phyloP scores from a whole-genome alignment of 768 basidiomycete genomes.

The Lanmaoa rubissima region DNA sequence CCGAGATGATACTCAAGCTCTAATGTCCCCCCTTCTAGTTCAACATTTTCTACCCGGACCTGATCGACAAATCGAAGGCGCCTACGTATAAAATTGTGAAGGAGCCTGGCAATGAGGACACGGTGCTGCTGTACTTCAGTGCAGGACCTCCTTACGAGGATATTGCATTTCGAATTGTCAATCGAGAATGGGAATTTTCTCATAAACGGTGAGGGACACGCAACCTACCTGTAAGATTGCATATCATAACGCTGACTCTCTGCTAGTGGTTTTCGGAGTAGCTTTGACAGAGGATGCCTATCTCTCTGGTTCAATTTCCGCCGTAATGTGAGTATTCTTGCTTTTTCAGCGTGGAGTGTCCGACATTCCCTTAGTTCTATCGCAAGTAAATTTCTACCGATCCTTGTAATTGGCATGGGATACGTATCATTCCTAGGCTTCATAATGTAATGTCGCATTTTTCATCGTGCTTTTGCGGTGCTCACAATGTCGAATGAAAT shows the following conservation, averaged over 20 bases:
- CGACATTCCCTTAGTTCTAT: slow-evolving; percentile 58
- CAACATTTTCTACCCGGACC: slow-evolving; percentile 98
- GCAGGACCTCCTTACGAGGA: slow-evolving; percentile 99
- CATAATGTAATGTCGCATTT: slow-evolving; percentile 30
- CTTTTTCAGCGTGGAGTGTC: slow-evolving; percentile 12
- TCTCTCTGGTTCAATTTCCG: slow-evolving; percentile 97
- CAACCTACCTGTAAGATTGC: slow-evolving; percentile 7
- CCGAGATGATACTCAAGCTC: background rate
- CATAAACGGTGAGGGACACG: slow-evolving; percentile 73
- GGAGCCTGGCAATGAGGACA: slow-evolving; percentile 93
- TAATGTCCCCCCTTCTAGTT: slow-evolving; percentile 47
- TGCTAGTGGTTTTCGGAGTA: slow-evolving; percentile 87
- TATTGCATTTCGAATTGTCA: slow-evolving; percentile 96
- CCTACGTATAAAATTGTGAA: slow-evolving; percentile 96
- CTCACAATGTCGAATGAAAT: slow-evolving; percentile 19
- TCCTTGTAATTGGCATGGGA: slow-evolving; percentile 15
- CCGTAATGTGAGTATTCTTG: slow-evolving; percentile 65
- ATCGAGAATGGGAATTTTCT: slow-evolving; percentile 97
- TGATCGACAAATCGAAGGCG: slow-evolving; percentile 97
- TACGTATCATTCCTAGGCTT: slow-evolving; percentile 20
- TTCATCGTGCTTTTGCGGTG: slow-evolving; percentile 10
- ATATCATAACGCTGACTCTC: slow-evolving; percentile 11
- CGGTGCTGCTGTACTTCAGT: slow-evolving; percentile 88
- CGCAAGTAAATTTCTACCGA: slow-evolving; percentile 54
- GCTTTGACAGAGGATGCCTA: slow-evolving; percentile 94